phyloP scores from a whole-genome alignment of 441 rosid species.

The Macaranga tanarius region DNA sequence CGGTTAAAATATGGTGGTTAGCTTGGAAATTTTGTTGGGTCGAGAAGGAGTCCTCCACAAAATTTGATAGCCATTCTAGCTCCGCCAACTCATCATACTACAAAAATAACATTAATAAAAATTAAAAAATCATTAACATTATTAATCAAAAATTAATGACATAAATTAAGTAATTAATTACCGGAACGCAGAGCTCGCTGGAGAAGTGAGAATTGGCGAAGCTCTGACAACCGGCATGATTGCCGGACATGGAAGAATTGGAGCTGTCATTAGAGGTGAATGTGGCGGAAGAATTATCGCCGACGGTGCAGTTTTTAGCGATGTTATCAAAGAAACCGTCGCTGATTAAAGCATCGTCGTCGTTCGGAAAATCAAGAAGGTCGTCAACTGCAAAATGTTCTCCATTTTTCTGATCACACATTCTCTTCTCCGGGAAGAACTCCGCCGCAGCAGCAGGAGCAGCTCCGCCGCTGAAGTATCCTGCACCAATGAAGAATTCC shows the following conservation, averaged over 20 bases:
- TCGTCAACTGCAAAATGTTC: constrained; percentile 63
- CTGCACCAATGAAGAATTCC: constrained; percentile 34
- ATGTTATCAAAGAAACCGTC: constrained; percentile 45
- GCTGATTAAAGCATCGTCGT: constrained; percentile 37
- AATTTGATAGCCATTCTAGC: constrained; percentile 80
- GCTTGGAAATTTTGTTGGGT: constrained; percentile 44
- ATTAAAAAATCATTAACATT: too few relatives aligned
- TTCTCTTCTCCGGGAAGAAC: constrained; percentile 39
- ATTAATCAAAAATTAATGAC: too few relatives aligned
- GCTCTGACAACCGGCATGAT: constrained; percentile 27
- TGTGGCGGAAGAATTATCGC: constrained; percentile 35
- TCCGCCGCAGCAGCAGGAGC: constrained; percentile 8
- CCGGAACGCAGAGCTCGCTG: constrained; percentile 68
- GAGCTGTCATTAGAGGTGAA: constrained; percentile 41
- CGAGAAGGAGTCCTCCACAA: constrained; percentile 70
- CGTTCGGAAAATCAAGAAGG: constrained; percentile 63
- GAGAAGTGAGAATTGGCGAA: constrained; percentile 52
- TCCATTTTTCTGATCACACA: constrained; percentile 31
- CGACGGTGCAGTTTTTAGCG: constrained; percentile 32
- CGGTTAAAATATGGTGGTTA: constrained; percentile 37
- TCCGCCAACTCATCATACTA: constrained; percentile 73
- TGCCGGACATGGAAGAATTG: constrained; percentile 43
- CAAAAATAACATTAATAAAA: too few relatives aligned
- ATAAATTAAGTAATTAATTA: constrained; percentile 16
- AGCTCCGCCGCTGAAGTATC: constrained; percentile 31